Conservation (phyloP, 257 asterid species). For the Solanum phureja region DNA sequence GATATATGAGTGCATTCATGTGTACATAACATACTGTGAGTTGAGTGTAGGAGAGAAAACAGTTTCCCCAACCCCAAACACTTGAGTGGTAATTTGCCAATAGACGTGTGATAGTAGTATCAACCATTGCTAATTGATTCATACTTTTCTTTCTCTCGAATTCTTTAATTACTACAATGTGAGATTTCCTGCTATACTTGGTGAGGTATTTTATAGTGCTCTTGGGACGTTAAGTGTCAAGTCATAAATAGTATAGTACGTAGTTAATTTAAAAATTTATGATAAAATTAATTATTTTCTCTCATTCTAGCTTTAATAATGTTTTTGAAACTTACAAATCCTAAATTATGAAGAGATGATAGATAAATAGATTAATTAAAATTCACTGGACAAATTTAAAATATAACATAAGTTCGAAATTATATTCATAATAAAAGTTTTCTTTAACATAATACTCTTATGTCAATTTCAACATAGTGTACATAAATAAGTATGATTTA, state of each 20-base stretch:
- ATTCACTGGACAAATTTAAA: not conserved
- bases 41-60: not conserved
- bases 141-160: not conserved
- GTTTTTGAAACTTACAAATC: not conserved
- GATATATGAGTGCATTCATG: not conserved
- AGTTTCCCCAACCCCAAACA: too few relatives aligned
- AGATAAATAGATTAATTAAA: not conserved
- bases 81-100: not conserved
- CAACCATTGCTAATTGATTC: too few relatives aligned
- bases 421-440: too few relatives aligned
- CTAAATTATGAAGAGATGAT: not conserved
- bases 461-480: too few relatives aligned
- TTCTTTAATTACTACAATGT: too few relatives aligned
- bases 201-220: not conserved
- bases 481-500: too few relatives aligned
- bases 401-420: not conserved
- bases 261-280: too few relatives aligned
- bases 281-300: not conserved
- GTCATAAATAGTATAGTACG: too few relatives aligned
- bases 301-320: not conserved
- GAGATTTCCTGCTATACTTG: not conserved
- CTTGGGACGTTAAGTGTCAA: not conserved
- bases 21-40: not conserved
- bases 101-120: not conserved
- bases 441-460: too few relatives aligned